Evolutionary conservation across 106 monocot genomes (phyloP).

Genomic region (Dendrobium catenatum): DNA sequence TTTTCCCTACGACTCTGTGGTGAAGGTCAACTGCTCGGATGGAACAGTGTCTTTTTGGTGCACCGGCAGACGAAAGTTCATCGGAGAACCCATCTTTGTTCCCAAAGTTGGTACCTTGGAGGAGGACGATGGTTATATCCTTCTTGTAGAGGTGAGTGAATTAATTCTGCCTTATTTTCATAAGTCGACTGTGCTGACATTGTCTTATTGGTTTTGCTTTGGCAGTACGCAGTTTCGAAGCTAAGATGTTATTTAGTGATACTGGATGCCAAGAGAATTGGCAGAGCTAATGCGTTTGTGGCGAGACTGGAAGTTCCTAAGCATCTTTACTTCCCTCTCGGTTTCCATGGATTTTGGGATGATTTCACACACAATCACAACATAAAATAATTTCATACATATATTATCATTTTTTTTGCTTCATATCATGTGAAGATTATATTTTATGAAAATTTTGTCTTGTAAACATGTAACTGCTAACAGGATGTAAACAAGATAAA

Average conservation of each 20-base stretch:
- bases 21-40: slow-evolving; percentile 38
- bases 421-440: too few relatives aligned
- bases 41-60: slow-evolving; percentile 49
- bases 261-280: slow-evolving; percentile 65
- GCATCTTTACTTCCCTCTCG: slow-evolving; percentile 66
- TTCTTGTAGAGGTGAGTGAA: slow-evolving; percentile 77
- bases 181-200: background rate
- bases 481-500: too few relatives aligned
- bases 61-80: slow-evolving; percentile 41
- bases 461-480: too few relatives aligned
- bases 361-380: background rate
- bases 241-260: slow-evolving; percentile 71
- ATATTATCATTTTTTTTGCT: too few relatives aligned
- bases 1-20: slow-evolving; percentile 75
- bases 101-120: slow-evolving; percentile 30
- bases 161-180: background rate
- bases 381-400: too few relatives aligned
- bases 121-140: slow-evolving; percentile 81
- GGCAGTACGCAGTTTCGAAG: slow-evolving; percentile 73
- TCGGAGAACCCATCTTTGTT: slow-evolving; percentile 83
- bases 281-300: slow-evolving; percentile 39
- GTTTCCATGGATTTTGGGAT: slow-evolving; percentile 91
- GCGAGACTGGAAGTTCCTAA: slow-evolving; percentile 82
- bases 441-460: too few relatives aligned
- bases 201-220: background rate